Evolutionary conservation across 352 stramenopile species (phyloP).

Genomic region (Pythium aquatile): DNA sequence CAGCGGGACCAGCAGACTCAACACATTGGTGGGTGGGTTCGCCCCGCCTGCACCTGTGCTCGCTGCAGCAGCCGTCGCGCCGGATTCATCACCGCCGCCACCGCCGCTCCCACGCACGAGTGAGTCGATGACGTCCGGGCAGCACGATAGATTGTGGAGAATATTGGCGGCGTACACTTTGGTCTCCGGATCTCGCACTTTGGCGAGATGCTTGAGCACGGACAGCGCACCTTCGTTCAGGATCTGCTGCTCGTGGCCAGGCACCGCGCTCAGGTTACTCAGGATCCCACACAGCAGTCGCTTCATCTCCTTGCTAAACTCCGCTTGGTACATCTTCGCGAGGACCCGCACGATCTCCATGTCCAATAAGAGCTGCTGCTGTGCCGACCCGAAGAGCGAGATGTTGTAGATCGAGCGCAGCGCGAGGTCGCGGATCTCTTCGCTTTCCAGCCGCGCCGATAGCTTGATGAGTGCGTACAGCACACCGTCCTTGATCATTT

Average conservation of each 20-base stretch:
- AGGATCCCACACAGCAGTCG: conserved; percentile 72
- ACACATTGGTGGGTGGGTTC: conserved; percentile 35
- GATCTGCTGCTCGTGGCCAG: conserved; percentile 28
- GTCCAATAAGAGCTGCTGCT: conserved; percentile 57
- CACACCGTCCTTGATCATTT: conserved; percentile 73
- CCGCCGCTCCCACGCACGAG: conserved; percentile 47
- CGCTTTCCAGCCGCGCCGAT: conserved; percentile 62
- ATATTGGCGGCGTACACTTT: conserved; percentile 84
- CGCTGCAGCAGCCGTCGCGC: conserved; percentile 9
- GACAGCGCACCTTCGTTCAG: conserved; percentile 48
- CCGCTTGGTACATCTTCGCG: conserved; percentile 72
- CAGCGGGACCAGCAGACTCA: conserved; percentile 60
- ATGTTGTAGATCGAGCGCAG: conserved; percentile 81
- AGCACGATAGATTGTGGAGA: conserved; percentile 80
- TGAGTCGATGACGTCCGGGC: conserved; percentile 36
- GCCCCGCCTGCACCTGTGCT: conserved; percentile 7
- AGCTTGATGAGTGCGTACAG: conserved; percentile 88
- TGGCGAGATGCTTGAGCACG: conserved; percentile 69
- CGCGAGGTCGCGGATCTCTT: conserved; percentile 69
- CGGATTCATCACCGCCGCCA: conserved; percentile 10
- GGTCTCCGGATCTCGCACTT: conserved; percentile 75
- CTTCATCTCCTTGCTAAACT: conserved; percentile 79
- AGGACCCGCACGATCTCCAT: conserved; percentile 81
- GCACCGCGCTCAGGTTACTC: conserved; percentile 51
- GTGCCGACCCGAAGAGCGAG: conserved; percentile 44